These are phyloP conservation scores for Heliosperma pusillum DNA, from an alignment of 148 eudicot species.

Conservation along the genomic window DNA sequence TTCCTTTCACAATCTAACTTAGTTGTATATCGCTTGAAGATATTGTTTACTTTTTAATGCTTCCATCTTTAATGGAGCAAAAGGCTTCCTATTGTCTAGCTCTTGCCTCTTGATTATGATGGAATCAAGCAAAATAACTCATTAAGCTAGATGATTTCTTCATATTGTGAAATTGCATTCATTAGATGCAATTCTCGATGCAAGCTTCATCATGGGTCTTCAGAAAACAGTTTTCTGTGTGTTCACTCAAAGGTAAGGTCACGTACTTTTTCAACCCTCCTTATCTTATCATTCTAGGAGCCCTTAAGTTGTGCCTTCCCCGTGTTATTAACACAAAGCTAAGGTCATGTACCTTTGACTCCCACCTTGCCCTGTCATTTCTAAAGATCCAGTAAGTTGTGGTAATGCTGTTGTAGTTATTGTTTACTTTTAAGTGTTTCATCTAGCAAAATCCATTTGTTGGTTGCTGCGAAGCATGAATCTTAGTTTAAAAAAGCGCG, in stretches of 20 bases:
- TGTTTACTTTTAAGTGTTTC: too few species aligned
- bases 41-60: neutral
- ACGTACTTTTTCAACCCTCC: too few species aligned
- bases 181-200: neutral
- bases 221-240: too few species aligned
- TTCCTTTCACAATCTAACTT: neutral
- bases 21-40: neutral
- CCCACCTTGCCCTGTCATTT: neutral
- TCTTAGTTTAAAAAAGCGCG: too few species aligned
- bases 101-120: neutral
- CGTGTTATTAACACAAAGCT: neutral
- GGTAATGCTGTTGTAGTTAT: neutral
- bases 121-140: too few species aligned
- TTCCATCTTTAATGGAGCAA: neutral
- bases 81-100: neutral
- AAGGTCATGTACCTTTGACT: neutral
- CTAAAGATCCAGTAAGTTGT: neutral
- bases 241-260: too few species aligned
- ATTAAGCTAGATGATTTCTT: neutral
- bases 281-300: too few species aligned
- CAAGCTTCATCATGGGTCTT: too few species aligned
- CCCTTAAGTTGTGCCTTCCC: neutral
- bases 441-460: too few species aligned
- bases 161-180: neutral
- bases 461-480: too few species aligned